A percentile compares a stretch with the other conserved stretches of the same genome.
These are phyloP conservation scores for Arabidopsis lyrata DNA, from an alignment of 441 rosid species.

Conservation along the genomic window DNA sequence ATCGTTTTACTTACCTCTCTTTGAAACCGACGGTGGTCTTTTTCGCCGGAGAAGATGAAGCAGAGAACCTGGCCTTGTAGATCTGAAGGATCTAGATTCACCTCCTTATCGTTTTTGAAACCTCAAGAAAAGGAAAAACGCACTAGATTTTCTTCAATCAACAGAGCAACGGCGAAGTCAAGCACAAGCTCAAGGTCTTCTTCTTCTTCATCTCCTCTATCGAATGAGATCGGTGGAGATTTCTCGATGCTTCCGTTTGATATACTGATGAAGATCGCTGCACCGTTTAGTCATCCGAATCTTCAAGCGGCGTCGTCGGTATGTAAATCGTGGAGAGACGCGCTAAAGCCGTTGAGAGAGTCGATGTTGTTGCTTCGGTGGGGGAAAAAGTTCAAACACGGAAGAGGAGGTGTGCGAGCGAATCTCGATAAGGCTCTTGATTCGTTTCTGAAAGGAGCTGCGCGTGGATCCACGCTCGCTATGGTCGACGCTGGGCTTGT, in stretches of 20 bases:
- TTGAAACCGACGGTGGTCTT: conserved; percentile 31
- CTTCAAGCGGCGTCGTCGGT: conserved; percentile 74
- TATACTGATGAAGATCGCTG: conserved; percentile 64
- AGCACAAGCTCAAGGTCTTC: conserved; percentile 7
- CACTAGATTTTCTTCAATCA: conserved; percentile 23
- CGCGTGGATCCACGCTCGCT: conserved; percentile 82
- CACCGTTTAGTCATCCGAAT: conserved; percentile 67
- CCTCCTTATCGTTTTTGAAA: conserved; percentile 44
- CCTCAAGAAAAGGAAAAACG: conserved; percentile 39
- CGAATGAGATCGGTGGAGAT: conserved; percentile 39
- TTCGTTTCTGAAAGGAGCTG: conserved; percentile 80
- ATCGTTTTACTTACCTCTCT: conserved; percentile 29
- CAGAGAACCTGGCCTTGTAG: conserved; percentile 65
- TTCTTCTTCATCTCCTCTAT: conserved; percentile 5
- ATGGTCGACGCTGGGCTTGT: conserved; percentile 95
- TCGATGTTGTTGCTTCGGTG: conserved; percentile 73
- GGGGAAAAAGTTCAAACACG: conserved; percentile 92
- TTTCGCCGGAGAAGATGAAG: conserved; percentile 49
- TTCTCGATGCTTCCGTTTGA: conserved; percentile 79
- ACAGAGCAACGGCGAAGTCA: conserved; percentile 29
- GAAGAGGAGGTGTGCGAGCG: conserved; percentile 66
- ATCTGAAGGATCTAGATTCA: conserved; percentile 55
- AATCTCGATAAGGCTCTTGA: conserved; percentile 79
- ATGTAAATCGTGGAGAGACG: conserved; percentile 85
- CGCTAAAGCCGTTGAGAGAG: conserved; percentile 79